Conservation (phyloP, 75 land plant genomes). For the Azolla pinnata region DNA sequence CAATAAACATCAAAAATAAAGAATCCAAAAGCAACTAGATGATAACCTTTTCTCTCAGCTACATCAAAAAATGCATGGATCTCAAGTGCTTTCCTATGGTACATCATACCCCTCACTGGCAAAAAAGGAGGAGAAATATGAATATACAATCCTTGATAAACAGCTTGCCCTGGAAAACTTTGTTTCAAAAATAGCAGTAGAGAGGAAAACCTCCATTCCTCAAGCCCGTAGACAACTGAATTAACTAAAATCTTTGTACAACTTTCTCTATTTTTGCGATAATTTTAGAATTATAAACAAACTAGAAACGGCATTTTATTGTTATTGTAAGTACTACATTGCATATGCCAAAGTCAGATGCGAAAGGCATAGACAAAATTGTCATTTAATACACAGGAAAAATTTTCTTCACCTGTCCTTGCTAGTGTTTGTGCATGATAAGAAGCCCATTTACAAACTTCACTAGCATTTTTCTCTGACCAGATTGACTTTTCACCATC, state of each 20-base stretch:
- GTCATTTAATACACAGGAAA: not conserved
- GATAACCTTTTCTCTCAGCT: slow-evolving; percentile 57
- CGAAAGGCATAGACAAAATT: not conserved
- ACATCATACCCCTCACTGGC: slow-evolving; percentile 95
- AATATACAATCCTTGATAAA: too few relatives aligned
- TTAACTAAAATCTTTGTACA: not conserved
- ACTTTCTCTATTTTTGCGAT: not conserved
- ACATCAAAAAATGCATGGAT: slow-evolving; percentile 90
- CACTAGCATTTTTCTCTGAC: slow-evolving; percentile 33
- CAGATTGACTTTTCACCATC: too few relatives aligned
- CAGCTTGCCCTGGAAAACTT: too few relatives aligned
- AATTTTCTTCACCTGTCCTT: slow-evolving; percentile 63
- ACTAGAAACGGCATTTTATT: too few relatives aligned
- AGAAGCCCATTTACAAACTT: slow-evolving; percentile 93
- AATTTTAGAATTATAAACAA: not conserved
- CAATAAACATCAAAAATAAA: too few relatives aligned
- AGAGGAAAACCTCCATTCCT: too few relatives aligned
- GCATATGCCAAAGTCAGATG: not conserved
- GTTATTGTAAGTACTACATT: too few relatives aligned
- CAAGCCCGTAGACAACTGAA: not conserved
- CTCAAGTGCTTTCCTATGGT: slow-evolving; percentile 76
- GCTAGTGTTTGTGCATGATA: slow-evolving; percentile 89
- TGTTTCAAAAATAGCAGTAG: too few relatives aligned
- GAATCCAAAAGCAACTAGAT: not conserved
- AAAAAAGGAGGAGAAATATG: too few relatives aligned